A percentile compares a stretch with the other conserved stretches of the same genome.
These are phyloP conservation scores for Thielaviopsis ethacetica DNA, from an alignment of 2,329 filamentous ascomycete species.

Conservation along the genomic window DNA sequence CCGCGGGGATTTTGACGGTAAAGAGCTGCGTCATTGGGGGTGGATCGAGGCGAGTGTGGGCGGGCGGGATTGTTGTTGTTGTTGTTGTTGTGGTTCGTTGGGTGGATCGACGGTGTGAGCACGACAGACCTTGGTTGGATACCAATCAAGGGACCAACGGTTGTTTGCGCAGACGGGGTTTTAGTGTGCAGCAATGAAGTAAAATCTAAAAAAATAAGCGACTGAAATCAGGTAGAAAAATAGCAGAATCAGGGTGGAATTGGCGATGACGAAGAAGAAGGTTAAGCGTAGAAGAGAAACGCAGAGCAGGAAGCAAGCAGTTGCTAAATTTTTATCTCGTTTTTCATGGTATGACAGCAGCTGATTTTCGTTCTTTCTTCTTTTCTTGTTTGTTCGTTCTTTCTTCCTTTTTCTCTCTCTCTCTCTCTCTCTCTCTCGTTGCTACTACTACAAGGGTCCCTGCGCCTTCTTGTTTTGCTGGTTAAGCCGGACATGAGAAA, in stretches of 20 bases:
- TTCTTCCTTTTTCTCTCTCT: background rate
- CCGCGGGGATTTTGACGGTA: conserved; percentile 37
- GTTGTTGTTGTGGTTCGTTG: background rate
- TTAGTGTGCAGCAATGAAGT: too few relatives aligned
- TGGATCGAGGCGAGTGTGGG: background rate
- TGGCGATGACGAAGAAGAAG: too few relatives aligned
- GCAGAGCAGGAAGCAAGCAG: background rate
- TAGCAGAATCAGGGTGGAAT: too few relatives aligned
- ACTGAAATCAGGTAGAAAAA: too few relatives aligned
- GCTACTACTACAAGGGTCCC: background rate
- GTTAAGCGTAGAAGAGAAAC: background rate
- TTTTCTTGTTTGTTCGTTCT: too few relatives aligned
- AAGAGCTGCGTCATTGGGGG: conserved; percentile 27
- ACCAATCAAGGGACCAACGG: too few relatives aligned
- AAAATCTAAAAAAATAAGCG: too few relatives aligned
- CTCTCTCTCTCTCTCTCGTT: background rate
- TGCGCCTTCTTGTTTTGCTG: background rate
- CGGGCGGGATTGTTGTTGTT: background rate
- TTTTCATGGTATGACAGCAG: background rate
- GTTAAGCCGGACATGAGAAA: background rate
- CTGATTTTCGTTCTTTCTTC: background rate
- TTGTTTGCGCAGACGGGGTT: too few relatives aligned
- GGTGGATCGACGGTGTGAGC: background rate
- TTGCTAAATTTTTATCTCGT: background rate
- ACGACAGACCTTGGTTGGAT: too few relatives aligned